phyloP scores from a whole-genome alignment of 116 monocot species.

The Thalassia testudinum region DNA sequence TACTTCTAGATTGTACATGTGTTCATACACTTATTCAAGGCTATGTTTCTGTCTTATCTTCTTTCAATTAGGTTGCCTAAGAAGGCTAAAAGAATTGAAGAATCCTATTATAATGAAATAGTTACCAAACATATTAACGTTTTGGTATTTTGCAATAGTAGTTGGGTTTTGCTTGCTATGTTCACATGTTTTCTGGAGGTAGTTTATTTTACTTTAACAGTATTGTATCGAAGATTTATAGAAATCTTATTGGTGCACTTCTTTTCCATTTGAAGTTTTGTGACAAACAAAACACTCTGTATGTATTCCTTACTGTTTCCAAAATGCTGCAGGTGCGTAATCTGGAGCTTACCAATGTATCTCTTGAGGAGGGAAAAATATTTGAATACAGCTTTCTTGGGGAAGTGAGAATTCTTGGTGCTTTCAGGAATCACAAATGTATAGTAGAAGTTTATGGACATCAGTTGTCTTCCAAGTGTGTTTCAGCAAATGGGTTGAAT shows the following conservation, averaged over 20 bases:
- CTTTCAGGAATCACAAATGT: slow-evolving; percentile 64
- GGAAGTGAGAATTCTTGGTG: slow-evolving; percentile 81
- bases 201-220: no score
- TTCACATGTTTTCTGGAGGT: no score
- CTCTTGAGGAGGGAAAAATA: slow-evolving; percentile 43
- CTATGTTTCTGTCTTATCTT: no score
- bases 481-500: slow-evolving; percentile 28
- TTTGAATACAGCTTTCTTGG: slow-evolving; percentile 75
- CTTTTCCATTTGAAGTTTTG: not conserved
- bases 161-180: no score
- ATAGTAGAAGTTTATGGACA: slow-evolving; percentile 94
- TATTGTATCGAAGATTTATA: not conserved
- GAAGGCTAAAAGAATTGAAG: no score
- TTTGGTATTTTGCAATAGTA: no score
- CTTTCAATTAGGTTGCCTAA: no score
- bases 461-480: slow-evolving; percentile 76
- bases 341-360: slow-evolving; percentile 30
- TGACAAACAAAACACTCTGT: not conserved
- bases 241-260: not conserved
- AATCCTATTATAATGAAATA: no score
- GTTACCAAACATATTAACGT: no score
- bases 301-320: not conserved
- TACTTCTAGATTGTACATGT: not conserved
- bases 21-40: no score
- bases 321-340: slow-evolving; percentile 40